Base-by-base conservation (phyloP, 441 rosid genomes). In the California macrophylla region DNA sequence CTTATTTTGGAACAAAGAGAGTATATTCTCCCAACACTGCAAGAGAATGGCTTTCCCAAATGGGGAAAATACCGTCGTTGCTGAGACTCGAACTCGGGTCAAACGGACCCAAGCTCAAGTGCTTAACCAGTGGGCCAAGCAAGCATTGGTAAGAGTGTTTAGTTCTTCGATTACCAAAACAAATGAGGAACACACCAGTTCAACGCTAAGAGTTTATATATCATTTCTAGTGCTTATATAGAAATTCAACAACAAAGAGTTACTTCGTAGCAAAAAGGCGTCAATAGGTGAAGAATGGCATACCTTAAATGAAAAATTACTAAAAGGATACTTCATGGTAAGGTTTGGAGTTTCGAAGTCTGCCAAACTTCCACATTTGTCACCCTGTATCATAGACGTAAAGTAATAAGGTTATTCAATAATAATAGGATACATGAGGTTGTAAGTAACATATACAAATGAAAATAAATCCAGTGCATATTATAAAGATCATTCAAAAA, bases 251-350 rank as follows among this genome's bases (percentile, higher is more conserved):
- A 40, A 13, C n/a, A 9, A 40, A 40, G 1, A 32, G 2, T 32
- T 32, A 18, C 21, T 6, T 5, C 1, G 26, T 40, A 15, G n/a
- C n/a, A 40, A 28, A n/a, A 62, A 13, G 66, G n/a, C 56, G 26
- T 56, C 28, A 6, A 25, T 61, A 50, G 61, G 47, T 28, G 67
- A 20, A 18, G 29, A 23, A 66, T 40, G 66, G 36, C 79, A 77
- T 69, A 95, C 98, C 99, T 95, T 92, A 74, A 85, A 95, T 42
- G 98, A 92, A 83, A 95, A 95, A 79, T 95, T 95, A 79, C 97
- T 92, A 75, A 95, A 95, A 1, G 98, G 92, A 73, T 95, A 92
- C 74, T 86, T 85, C 75, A 85, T 88, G 45, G 93, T 77, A 66
- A 85, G 87, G 66, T 79, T 78, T 0, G 93, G 89, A 64, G 88